Base-by-base conservation (phyloP, 1,284 basidiomycete genomes). In the Naganishia cerealis region DNA sequence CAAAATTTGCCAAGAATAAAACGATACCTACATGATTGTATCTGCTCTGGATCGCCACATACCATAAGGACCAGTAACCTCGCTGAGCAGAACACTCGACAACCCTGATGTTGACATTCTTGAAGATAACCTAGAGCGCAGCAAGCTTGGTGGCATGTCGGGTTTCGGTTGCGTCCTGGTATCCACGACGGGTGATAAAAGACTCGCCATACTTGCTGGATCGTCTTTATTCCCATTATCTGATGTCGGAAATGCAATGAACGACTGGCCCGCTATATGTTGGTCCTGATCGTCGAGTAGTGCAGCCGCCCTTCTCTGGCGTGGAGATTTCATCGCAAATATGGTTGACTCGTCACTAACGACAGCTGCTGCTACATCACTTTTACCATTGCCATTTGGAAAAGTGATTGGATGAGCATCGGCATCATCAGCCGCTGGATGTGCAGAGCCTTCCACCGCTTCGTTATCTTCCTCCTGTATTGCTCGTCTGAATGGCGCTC, bases 401-500 rank as follows among this genome's bases (percentile, higher is more conserved):
- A 54, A 63, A 16, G 36, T 29, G 13, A 26, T 29, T 18, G 62
- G 29, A 24, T 40, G 39, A 21, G 38, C 24, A 16, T 56, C 52
- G 18, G n/a, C 24, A 48, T 57, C 38, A 26, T 48, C 18, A 10
- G 39, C 15, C 39, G 53, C 40, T 24, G 29, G n/a, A 16, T 39
- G 38, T 16, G 54, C 40, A 15, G 53, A 8, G 9, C 40, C 29
- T n/a, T 48, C 61, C 24, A 38, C 52, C 15, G 18, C 66, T 7
- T 87, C 87, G 71, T 86, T 87, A 72, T 91, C 90, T 66, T 92
- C 91, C 56, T 93, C 91, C 4, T 86, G 85, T 43, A 91, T 78
- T 1, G 85, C 87, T 57, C 92, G 84, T 38, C 93, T 85, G 77
- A 96, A 95, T 5, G 93, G 93, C 0, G 90, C 91, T 1, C 88